Evolutionary conservation across 345 rosid genomes (phyloP).

Genomic region (Salix koriyanagi): DNA sequence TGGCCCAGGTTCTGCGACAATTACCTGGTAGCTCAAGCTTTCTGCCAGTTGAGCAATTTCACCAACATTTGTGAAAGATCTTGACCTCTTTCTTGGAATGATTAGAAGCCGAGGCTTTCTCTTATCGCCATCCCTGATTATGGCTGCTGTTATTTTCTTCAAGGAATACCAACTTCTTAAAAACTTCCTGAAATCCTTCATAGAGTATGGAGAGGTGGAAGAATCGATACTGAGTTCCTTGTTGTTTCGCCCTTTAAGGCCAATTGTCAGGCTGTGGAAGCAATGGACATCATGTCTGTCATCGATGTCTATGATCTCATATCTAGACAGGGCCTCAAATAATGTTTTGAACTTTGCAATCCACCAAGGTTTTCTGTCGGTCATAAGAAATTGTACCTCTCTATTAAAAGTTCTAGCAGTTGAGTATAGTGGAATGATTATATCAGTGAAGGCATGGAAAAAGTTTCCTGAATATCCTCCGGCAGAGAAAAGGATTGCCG

Average conservation of each 20-base stretch:
- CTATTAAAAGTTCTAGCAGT: constrained; percentile 54
- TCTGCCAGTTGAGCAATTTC: constrained; percentile 44
- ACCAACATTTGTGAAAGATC: constrained; percentile 47
- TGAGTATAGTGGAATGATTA: constrained; percentile 55
- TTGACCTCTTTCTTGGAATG: constrained; percentile 46
- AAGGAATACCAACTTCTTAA: constrained; percentile 49
- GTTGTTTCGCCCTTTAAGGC: constrained; percentile 45
- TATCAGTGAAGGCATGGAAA: constrained; percentile 75
- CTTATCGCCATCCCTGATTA: constrained; percentile 10
- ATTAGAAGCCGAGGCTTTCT: constrained; percentile 52
- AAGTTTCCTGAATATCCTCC: constrained; percentile 74
- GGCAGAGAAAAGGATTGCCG: constrained; percentile 62
- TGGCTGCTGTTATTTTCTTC: constrained; percentile 28
- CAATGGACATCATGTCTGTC: constrained; percentile 43
- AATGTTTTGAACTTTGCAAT: constrained; percentile 42
- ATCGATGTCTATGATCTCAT: constrained; percentile 54
- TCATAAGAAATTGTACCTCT: constrained; percentile 57
- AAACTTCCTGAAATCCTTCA: constrained; percentile 53
- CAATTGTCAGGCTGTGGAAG: constrained; percentile 48
- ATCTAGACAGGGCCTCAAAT: constrained; percentile 43
- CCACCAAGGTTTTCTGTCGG: constrained; percentile 44
- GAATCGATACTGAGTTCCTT: constrained; percentile 60
- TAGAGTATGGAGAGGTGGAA: constrained; percentile 43
- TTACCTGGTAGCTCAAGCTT: constrained; percentile 45
- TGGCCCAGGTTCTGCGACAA: constrained; percentile 48